Percentiles rank a stretch among this genome's conserved stretches.
Conservation (phyloP, 106 monocot genomes). For the Chionographis japonica region DNA sequence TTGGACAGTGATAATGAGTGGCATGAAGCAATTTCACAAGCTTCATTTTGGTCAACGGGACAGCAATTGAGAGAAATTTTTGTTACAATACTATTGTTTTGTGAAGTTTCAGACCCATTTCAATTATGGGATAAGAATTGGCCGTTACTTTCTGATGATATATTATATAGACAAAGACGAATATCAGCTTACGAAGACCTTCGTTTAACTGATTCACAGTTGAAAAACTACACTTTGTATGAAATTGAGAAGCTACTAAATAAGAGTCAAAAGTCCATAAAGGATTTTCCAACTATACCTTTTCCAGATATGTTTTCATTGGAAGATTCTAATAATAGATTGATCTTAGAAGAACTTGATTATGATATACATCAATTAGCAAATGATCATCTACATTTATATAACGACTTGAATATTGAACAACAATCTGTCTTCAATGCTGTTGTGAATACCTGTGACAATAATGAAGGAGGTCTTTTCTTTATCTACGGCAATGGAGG, state of each 20-base stretch:
- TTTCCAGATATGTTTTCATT: not conserved
- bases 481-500: not conserved
- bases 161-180: not conserved
- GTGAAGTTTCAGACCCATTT: not conserved
- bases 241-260: no score
- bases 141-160: not conserved
- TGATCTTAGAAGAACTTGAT: not conserved
- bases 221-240: no score
- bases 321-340: not conserved
- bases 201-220: no score
- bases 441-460: no score
- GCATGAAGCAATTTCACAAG: not conserved
- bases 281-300: not conserved
- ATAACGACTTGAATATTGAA: no score
- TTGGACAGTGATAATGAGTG: not conserved
- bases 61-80: not conserved
- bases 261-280: not conserved
- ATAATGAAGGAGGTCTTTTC: not conserved
- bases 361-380: not conserved
- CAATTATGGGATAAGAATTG: not conserved
- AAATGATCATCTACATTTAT: no score
- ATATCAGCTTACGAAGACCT: not conserved
- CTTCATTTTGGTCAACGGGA: not conserved
- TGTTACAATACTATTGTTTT: not conserved
- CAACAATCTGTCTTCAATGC: no score